A percentile compares a stretch with the other conserved stretches of the same genome.
These are phyloP conservation scores for Silene coronaria DNA, from an alignment of 179 eudicot genomes.

Conservation along the genomic window DNA sequence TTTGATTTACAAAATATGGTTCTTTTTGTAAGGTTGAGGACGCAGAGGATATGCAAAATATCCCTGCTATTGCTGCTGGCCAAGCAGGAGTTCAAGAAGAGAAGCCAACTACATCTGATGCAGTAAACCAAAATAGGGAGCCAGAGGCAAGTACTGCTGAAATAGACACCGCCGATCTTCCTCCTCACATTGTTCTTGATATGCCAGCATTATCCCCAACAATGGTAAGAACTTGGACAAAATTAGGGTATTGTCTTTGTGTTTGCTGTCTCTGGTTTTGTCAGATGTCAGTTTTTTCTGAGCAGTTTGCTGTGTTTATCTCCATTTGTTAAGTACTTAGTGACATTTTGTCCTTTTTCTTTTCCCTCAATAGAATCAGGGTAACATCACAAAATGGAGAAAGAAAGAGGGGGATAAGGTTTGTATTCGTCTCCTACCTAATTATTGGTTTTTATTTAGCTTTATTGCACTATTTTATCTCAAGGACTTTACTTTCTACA, in stretches of 20 bases:
- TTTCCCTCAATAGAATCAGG: constrained; percentile 29
- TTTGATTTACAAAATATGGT: background rate
- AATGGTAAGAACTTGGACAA: constrained; percentile 30
- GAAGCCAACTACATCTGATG: constrained; percentile 29
- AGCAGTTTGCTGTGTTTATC: background rate
- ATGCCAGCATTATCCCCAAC: constrained; percentile 51
- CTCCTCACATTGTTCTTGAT: constrained; percentile 36
- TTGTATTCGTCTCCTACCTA: background rate
- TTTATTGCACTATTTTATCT: constrained; percentile 4
- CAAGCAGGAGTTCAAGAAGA: constrained; percentile 42
- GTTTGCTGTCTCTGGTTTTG: background rate
- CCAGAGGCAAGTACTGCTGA: constrained; percentile 39
- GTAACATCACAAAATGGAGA: constrained; percentile 38
- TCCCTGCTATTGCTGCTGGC: constrained; percentile 46
- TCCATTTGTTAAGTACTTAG: background rate
- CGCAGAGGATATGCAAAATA: constrained; percentile 53
- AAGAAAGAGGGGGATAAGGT: constrained; percentile 53
- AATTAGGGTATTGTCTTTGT: constrained; percentile 4
- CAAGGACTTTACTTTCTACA: constrained; percentile 31
- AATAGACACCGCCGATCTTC: constrained; percentile 32
- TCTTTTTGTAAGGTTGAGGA: constrained; percentile 60
- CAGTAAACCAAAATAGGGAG: constrained; percentile 26
- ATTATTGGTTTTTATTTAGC: constrained; percentile 7
- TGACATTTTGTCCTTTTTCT: background rate
- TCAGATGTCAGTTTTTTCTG: constrained; percentile 1